Evolutionary conservation across 495 filamentous ascomycete species (phyloP), one percentile per base, ranked within the genome.

Genomic region (Xylaria castorea): DNA sequence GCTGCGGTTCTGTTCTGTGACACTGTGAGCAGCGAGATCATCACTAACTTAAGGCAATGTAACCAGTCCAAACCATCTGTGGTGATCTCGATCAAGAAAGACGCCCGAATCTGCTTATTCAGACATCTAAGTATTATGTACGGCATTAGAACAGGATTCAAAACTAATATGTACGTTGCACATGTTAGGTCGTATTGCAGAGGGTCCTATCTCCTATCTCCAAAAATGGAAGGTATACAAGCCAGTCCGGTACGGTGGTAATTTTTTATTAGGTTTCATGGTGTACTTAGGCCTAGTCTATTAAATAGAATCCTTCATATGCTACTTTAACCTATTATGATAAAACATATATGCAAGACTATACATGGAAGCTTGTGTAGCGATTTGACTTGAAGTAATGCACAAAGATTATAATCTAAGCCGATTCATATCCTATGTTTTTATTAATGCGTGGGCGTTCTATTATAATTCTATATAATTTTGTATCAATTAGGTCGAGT

Each of bases 381-480:
- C 34, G 0, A 60, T 36, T 20, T 36, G 5, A 36, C 8, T 20
- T 11, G 3, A 55, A 9, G 25, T 6, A 51, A 51, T 55, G 20
- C 32, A 32, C 5, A 36, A 40, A 1, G 18, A 46, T 48, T 48
- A 5, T n/a, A 20, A 34, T 20, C 12, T 4, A 32, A 27, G 3
- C 12, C 14, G 6, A 46, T 30, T 16, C 8, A 50, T 65, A 65
- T 34, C 62, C 8, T 5, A 48, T 12, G 18, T 48, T n/a, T n/a
- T 27, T 30, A 46, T 38, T 38, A 11, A 32, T 66, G 5, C 1
- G 3, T 5, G 27, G 2, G 27, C 18, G 3, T 16, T 67, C 30
- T 68, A 57, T 44, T 40, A 34, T 18, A 36, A 38, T 22, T 68
- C 48, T 68, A 68, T 57, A 3, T 42, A n/a, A 20, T 44, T 53